A percentile compares a stretch with the other conserved stretches of the same genome.
These are phyloP conservation scores for Yarrowia hollandica DNA, from an alignment of 805 yeast species.

Conservation along the genomic window DNA sequence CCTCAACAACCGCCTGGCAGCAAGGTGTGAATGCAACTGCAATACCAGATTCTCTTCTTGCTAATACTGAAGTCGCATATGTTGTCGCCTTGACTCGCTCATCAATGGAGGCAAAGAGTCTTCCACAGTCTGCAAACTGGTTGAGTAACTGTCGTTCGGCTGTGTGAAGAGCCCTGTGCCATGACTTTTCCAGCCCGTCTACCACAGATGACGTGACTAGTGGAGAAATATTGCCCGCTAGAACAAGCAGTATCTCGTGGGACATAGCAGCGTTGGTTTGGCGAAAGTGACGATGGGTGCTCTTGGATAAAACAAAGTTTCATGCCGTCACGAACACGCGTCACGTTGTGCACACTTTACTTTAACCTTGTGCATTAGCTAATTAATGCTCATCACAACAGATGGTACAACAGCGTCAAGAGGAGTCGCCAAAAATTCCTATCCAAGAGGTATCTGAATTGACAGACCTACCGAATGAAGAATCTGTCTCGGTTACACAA, in stretches of 20 bases:
- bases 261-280: constrained; percentile 31
- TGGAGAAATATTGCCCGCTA: constrained; percentile 34
- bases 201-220: constrained; percentile 10
- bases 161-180: constrained; percentile 31
- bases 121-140: constrained; percentile 33
- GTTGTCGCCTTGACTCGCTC: constrained; percentile 4
- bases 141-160: constrained; percentile 32
- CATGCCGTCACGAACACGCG: background rate
- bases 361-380: too few species aligned
- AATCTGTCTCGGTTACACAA: too few species aligned
- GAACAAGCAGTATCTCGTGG: constrained; percentile 35
- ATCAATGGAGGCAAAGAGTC: constrained; percentile 30
- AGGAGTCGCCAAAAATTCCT: too few species aligned
- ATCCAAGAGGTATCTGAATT: too few species aligned
- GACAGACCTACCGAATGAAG: too few species aligned
- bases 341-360: too few species aligned
- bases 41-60: constrained; percentile 30
- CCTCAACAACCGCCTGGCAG: constrained; percentile 21
- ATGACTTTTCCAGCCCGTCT: constrained; percentile 3
- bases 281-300: background rate
- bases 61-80: constrained; percentile 17
- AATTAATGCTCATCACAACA: too few species aligned
- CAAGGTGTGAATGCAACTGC: constrained; percentile 30
- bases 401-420: too few species aligned
- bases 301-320: background rate